Percentiles rank a stretch among this genome's conserved stretches.
These are phyloP conservation scores for Arachnopeziza araneosa DNA, from an alignment of 2,329 filamentous ascomycete genomes.

Conservation along the genomic window DNA sequence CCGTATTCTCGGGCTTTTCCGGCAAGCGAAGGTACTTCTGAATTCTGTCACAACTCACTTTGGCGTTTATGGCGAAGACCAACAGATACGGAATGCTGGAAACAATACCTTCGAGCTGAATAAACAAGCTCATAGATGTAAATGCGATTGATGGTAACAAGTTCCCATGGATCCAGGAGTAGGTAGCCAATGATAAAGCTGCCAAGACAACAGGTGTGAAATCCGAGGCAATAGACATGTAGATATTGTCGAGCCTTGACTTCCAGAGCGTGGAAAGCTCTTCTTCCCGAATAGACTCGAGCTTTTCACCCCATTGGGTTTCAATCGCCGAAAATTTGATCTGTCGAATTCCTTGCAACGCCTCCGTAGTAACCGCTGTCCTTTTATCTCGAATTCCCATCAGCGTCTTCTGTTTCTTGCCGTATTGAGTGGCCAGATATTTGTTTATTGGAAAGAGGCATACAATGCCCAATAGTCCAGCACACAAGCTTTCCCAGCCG, in stretches of 20 bases:
- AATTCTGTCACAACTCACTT: conserved; percentile 65
- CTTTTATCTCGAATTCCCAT: conserved; percentile 76
- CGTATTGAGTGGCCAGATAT: conserved; percentile 58
- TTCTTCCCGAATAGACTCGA: conserved; percentile 52
- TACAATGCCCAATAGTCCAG: conserved; percentile 59
- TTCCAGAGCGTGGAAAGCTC: conserved; percentile 62
- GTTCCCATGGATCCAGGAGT: conserved; percentile 56
- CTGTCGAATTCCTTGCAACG: conserved; percentile 72
- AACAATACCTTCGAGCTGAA: conserved; percentile 65
- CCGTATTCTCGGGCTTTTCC: conserved; percentile 52
- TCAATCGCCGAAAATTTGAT: conserved; percentile 81
- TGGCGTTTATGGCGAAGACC: conserved; percentile 64
- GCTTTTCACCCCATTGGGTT: conserved; percentile 65
- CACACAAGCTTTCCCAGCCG: conserved; percentile 66
- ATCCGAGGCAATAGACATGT: conserved; percentile 47
- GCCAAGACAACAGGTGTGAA: conserved; percentile 67
- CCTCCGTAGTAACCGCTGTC: conserved; percentile 69
- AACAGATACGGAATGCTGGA: conserved; percentile 70
- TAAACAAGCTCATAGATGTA: conserved; percentile 70
- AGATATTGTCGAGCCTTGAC: conserved; percentile 13
- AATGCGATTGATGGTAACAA: conserved; percentile 72
- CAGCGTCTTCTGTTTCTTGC: conserved; percentile 58
- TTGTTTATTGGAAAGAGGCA: conserved; percentile 65
- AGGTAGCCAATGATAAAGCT: conserved; percentile 62
- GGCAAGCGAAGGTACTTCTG: conserved; percentile 64